Evolutionary conservation across 208 protist genomes (phyloP), one percentile per base, ranked within the genome.

Genomic region (Vickermania spadyakhi): DNA sequence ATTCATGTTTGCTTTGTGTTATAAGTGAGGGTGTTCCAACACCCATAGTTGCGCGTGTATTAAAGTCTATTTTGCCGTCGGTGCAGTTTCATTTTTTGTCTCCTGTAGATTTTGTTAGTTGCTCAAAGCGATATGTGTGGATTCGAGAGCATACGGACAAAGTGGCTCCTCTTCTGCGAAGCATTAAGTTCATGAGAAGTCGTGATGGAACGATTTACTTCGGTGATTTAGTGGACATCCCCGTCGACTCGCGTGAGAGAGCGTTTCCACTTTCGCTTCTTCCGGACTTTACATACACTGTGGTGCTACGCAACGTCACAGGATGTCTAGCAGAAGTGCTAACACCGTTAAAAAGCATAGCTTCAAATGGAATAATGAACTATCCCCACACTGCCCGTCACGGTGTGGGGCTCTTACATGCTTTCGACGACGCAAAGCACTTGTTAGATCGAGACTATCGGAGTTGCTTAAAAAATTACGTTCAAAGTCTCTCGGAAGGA

Each of bases 381-480:
- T 94, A 89, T 73, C 62, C 54, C 7, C 84, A 94, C 73, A 60
- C 86, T 0, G 87, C 79, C 0, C 76, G 84, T 0, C 87, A 94
- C 61, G 87, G 87, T 18, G 53, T 82, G 11, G 67, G 79, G 1
- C 62, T 77, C 14, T 70, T 66, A 31, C 73, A 68, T 26, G 62
- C 79, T 53, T 94, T 84, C 72, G 62, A 84, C 27, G 72, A 72
- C 45, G 81, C 70, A 0, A 72, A 77, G 55, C 55, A 72, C 29
- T 68, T 94, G 56, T 67, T 94, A 65, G 73, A 78, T 41, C 75
- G 87, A 18, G 69, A 94, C 28, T 91, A 91, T 60, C 53, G 28
- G 3, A 51, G 29, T 2, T 86, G 91, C 54, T 67, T 91, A n/a
- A 60, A 63, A 13, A 52, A 70, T 31, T 78, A 94, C 62, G 57